phyloP scores from a whole-genome alignment of 768 basidiomycete genomes.

The Suillus bovinus region DNA sequence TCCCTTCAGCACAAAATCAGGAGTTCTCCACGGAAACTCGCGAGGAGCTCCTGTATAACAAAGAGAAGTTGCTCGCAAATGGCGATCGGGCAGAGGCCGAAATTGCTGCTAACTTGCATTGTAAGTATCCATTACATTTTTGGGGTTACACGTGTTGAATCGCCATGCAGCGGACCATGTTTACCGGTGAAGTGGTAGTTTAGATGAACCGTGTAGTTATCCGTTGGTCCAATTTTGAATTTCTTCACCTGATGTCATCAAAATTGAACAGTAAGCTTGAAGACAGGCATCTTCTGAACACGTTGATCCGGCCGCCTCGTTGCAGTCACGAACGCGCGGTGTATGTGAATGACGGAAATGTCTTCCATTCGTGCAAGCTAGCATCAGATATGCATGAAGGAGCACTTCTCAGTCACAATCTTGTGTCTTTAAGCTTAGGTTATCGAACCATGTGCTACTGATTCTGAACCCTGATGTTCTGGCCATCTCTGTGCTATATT shows the following conservation, averaged over 20 bases:
- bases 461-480: background rate
- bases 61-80: conserved; percentile 96
- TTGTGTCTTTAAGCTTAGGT: conserved; percentile 1
- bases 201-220: conserved; percentile 27
- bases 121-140: conserved; percentile 41
- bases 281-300: conserved; percentile 1
- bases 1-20: conserved; percentile 85
- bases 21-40: conserved; percentile 98
- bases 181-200: conserved; percentile 58
- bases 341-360: background rate
- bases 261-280: conserved; percentile 1
- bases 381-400: background rate
- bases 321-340: background rate
- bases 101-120: conserved; percentile 90
- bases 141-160: conserved; percentile 21
- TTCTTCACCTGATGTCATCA: conserved; percentile 3
- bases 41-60: conserved; percentile 98
- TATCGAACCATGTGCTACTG: background rate
- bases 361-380: conserved; percentile 5
- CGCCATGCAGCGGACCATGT: conserved; percentile 74
- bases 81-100: conserved; percentile 97
- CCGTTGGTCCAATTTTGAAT: background rate
- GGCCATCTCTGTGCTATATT: background rate
- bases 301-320: conserved; percentile 1
- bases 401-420: conserved; percentile 5